Conservation (phyloP, 2,329 filamentous ascomycete genomes). For the Neoascochyta sp. region DNA sequence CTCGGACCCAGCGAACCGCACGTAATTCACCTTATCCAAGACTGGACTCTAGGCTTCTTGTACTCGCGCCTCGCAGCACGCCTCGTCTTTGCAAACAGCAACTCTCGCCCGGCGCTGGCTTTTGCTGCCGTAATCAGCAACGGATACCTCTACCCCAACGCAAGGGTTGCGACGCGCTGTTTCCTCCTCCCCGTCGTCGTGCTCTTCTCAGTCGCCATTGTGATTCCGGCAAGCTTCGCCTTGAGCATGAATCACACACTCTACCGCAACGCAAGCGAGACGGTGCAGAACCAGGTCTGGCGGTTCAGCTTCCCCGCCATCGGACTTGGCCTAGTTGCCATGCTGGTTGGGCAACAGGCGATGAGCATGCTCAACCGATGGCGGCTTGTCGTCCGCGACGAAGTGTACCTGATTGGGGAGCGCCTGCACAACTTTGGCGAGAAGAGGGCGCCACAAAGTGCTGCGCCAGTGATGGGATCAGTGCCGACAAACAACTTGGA, state of each 20-base stretch:
- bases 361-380: conserved; percentile 65
- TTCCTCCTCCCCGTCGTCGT: conserved; percentile 74
- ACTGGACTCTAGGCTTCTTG: conserved; percentile 89
- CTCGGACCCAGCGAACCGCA: conserved; percentile 51
- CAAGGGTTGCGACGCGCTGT: conserved; percentile 73
- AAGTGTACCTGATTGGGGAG: conserved; percentile 94
- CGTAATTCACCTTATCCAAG: conserved; percentile 81
- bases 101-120: conserved; percentile 69
- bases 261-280: conserved; percentile 42
- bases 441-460: conserved; percentile 22
- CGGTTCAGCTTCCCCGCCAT: conserved; percentile 71
- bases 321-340: conserved; percentile 44
- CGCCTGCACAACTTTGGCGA: conserved; percentile 90
- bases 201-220: conserved; percentile 60
- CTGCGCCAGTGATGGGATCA: not conserved
- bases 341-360: conserved; percentile 51
- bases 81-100: conserved; percentile 63
- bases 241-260: conserved; percentile 46
- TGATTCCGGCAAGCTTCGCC: conserved; percentile 61
- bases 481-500: too few species aligned
- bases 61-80: conserved; percentile 79
- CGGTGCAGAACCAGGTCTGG: conserved; percentile 52
- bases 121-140: conserved; percentile 66
- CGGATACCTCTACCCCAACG: conserved; percentile 75
- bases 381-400: conserved; percentile 80